Evolutionary conservation across 768 basidiomycete genomes (phyloP).

Genomic region (Calvatia gigantea): DNA sequence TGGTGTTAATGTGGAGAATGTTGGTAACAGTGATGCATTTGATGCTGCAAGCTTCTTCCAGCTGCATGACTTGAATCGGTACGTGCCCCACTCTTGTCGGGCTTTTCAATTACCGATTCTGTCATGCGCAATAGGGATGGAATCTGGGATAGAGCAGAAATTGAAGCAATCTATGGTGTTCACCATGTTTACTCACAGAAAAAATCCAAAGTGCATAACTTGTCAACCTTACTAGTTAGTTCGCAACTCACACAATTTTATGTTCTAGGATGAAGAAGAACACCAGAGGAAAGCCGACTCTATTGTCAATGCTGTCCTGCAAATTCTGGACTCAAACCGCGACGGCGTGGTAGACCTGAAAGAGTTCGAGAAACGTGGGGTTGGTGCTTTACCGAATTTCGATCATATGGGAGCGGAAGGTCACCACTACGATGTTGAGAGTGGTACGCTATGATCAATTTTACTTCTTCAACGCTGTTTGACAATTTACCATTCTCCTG

Average conservation of each 20-base stretch:
- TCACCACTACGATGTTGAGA: constrained; percentile 91
- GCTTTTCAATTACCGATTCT: neutral
- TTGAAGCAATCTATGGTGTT: constrained; percentile 94
- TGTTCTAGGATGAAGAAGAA: constrained; percentile 61
- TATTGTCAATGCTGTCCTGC: constrained; percentile 70
- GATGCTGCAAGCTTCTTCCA: constrained; percentile 90
- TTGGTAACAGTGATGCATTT: constrained; percentile 65
- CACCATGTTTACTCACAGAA: constrained; percentile 88
- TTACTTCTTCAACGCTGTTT: neutral
- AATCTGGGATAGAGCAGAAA: constrained; percentile 79
- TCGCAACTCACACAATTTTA: neutral
- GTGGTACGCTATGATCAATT: constrained; percentile 50
- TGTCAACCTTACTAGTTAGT: neutral
- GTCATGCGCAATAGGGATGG: constrained; percentile 56
- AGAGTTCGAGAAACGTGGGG: constrained; percentile 71
- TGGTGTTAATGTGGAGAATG: constrained; percentile 1
- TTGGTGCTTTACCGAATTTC: constrained; percentile 79
- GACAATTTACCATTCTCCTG: neutral
- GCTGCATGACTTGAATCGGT: constrained; percentile 90
- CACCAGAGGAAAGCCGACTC: constrained; percentile 80
- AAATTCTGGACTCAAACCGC: constrained; percentile 64
- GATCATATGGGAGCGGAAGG: constrained; percentile 84
- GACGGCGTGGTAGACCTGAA: constrained; percentile 69
- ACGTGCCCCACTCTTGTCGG: constrained; percentile 15
- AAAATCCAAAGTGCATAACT: constrained; percentile 57